Conservation (phyloP, 2,329 filamentous ascomycete species). For the Calonectria pseudoreteaudii region DNA sequence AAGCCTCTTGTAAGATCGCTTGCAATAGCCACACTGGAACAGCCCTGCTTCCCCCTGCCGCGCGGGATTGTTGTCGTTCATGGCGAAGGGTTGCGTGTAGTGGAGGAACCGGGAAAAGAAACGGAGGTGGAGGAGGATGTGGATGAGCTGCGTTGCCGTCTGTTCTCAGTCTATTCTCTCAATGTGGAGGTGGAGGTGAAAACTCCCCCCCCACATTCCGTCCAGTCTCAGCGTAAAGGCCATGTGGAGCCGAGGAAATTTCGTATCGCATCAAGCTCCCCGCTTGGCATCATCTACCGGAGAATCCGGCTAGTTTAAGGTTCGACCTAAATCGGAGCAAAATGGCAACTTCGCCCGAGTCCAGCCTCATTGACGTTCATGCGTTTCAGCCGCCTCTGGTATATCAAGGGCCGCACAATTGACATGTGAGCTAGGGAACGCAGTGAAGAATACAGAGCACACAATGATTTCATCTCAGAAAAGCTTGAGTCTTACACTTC, state of each 20-base stretch:
- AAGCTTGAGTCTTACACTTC: not conserved
- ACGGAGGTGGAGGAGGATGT: not conserved
- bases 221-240: not conserved
- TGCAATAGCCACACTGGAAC: slow-evolving; percentile 4
- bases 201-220: slow-evolving; percentile 5
- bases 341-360: not conserved
- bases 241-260: not conserved
- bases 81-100: not conserved
- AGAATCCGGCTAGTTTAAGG: not conserved
- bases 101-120: not conserved
- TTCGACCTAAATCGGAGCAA: not conserved
- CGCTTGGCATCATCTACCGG: not conserved
- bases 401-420: not conserved
- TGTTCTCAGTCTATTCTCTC: not conserved
- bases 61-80: not conserved
- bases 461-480: not conserved
- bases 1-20: not conserved
- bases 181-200: not conserved
- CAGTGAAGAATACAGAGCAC: not conserved
- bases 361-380: not conserved
- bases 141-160: not conserved
- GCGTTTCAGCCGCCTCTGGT: not conserved
- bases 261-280: not conserved
- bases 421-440: too few relatives aligned
- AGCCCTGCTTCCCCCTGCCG: not conserved